Evolutionary conservation across 1,284 basidiomycete genomes (phyloP).

Genomic region (Pseudozyma sp.): DNA sequence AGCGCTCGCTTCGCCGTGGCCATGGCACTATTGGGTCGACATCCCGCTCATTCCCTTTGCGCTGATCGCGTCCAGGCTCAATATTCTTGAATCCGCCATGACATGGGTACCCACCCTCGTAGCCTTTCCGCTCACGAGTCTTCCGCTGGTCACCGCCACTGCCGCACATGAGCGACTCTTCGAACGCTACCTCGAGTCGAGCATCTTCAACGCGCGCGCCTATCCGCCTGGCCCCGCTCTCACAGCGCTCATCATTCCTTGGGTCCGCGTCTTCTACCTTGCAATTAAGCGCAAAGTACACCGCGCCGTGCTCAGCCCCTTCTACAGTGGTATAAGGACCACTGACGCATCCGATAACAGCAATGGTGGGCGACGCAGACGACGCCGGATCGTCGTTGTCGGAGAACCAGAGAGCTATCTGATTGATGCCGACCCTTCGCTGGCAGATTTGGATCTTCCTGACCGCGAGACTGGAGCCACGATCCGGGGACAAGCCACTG

Average conservation of each 20-base stretch:
- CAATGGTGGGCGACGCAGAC: conserved; percentile 11
- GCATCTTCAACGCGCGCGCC: conserved; percentile 15
- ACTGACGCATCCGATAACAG: conserved; percentile 3
- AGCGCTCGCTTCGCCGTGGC: conserved; percentile 54
- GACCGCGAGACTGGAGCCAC: conserved; percentile 27
- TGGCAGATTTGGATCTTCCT: conserved; percentile 10
- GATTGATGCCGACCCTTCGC: conserved; percentile 25
- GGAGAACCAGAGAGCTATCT: conserved; percentile 38
- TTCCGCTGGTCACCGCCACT: conserved; percentile 23
- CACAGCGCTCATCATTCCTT: conserved; percentile 57
- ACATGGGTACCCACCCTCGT: conserved; percentile 61
- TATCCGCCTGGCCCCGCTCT: conserved; percentile 58
- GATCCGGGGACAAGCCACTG: conserved; percentile 15
- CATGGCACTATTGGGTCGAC: conserved; percentile 64
- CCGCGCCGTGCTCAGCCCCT: conserved; percentile 42
- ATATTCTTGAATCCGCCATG: conserved; percentile 56
- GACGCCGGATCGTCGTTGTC: conserved; percentile 46
- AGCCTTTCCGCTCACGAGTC: conserved; percentile 46
- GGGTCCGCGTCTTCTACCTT: conserved; percentile 60
- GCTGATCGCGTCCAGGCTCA: conserved; percentile 56
- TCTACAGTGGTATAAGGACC: conserved; percentile 19
- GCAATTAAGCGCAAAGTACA: conserved; percentile 54
- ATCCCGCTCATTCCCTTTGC: conserved; percentile 65
- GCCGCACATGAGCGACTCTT: conserved; percentile 23
- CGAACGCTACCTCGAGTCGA: conserved; percentile 23